Conservation (phyloP, 176 grass and related monocot species). For the Puya raimondii region DNA sequence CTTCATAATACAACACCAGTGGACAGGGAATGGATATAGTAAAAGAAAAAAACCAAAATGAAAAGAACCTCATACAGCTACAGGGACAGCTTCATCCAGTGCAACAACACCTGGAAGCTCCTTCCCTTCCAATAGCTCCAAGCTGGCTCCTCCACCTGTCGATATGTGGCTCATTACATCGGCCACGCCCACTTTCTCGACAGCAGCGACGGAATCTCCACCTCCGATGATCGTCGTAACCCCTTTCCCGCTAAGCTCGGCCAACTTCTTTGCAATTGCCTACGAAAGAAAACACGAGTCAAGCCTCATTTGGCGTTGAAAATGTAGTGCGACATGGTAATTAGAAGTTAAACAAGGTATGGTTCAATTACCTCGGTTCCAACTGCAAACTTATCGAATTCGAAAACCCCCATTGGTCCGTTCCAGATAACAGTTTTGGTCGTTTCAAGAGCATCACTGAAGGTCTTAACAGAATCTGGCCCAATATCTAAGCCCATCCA, state of each 20-base stretch:
- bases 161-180: conserved; percentile 43
- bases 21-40: background rate
- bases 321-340: background rate
- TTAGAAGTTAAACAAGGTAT: background rate
- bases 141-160: conserved; percentile 43
- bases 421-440: conserved; percentile 53
- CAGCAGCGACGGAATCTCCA: conserved; percentile 37
- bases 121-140: conserved; percentile 46
- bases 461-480: conserved; percentile 26
- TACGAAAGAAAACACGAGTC: conserved; percentile 5
- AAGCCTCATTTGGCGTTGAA: background rate
- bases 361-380: conserved; percentile 30
- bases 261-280: conserved; percentile 42
- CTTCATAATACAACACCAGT: background rate
- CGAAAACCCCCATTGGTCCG: conserved; percentile 49
- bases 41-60: background rate
- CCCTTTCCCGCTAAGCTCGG: conserved; percentile 34
- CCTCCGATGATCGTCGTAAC: conserved; percentile 36
- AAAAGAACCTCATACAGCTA: conserved; percentile 11
- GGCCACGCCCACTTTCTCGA: conserved; percentile 34
- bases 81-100: conserved; percentile 30
- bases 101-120: conserved; percentile 37
- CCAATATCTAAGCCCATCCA: conserved; percentile 48
- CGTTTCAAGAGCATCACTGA: conserved; percentile 39
- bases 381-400: conserved; percentile 38